phyloP scores from a whole-genome alignment of 495 filamentous ascomycete species.

The Hypoxylon fuscum region DNA sequence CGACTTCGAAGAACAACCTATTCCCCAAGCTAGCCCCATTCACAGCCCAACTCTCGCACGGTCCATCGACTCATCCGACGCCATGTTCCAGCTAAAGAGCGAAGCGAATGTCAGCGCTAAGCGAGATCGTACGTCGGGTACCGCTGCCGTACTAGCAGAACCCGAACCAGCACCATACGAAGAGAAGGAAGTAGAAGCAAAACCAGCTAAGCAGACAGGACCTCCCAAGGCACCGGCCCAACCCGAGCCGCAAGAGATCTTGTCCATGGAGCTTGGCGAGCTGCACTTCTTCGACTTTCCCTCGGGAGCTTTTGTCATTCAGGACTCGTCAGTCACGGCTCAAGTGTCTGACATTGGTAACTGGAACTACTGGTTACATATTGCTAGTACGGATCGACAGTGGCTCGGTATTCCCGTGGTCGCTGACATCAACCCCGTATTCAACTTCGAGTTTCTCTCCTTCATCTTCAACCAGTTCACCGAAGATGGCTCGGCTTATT shows the following conservation, averaged over 20 bases:
- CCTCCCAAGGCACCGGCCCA: slow-evolving; percentile 61
- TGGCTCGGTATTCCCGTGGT: slow-evolving; percentile 90
- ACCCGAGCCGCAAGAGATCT: slow-evolving; percentile 74
- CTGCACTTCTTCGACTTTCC: slow-evolving; percentile 93
- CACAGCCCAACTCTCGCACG: slow-evolving; percentile 67
- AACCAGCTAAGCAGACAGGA: slow-evolving; percentile 47
- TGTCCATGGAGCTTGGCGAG: slow-evolving; percentile 81
- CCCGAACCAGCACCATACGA: slow-evolving; percentile 25
- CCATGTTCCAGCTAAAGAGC: slow-evolving; percentile 52
- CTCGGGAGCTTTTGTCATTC: slow-evolving; percentile 81
- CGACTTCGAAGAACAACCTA: slow-evolving; percentile 79
- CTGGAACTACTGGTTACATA: slow-evolving; percentile 97
- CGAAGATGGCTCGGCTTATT: slow-evolving; percentile 88
- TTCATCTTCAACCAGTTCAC: slow-evolving; percentile 99
- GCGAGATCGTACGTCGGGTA: slow-evolving; percentile 39
- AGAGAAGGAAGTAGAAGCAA: slow-evolving; percentile 19
- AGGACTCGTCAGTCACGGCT: slow-evolving; percentile 77
- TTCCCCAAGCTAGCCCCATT: slow-evolving; percentile 83
- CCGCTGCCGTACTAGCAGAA: slow-evolving; percentile 15
- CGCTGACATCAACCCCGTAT: slow-evolving; percentile 95
- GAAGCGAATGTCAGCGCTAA: slow-evolving; percentile 46
- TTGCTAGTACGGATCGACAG: slow-evolving; percentile 76
- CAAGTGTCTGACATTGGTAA: slow-evolving; percentile 85
- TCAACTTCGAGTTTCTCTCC: slow-evolving; percentile 97
- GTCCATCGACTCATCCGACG: slow-evolving; percentile 57